A percentile compares a stretch with the other conserved stretches of the same genome.
Evolutionary conservation across 176 grass and related monocot genomes (phyloP).

Genomic region (Avena insularis): DNA sequence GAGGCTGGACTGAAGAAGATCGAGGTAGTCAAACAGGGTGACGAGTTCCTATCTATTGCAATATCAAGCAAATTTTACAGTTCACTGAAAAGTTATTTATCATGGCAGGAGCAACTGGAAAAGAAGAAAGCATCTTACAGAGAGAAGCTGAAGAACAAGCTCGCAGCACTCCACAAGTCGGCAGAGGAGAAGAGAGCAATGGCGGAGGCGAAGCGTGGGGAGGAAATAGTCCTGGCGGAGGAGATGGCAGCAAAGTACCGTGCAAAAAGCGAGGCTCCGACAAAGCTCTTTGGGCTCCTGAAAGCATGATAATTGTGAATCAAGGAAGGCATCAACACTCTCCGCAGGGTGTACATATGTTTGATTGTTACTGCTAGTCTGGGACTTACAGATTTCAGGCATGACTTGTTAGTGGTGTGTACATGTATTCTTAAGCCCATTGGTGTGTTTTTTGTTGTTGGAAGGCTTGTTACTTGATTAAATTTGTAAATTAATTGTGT

Average conservation of each 20-base stretch:
- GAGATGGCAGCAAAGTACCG: slow-evolving; percentile 78
- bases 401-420: slow-evolving; percentile 35
- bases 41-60: not conserved
- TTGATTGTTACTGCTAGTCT: slow-evolving; percentile 6
- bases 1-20: slow-evolving; percentile 63
- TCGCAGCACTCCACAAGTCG: slow-evolving; percentile 68
- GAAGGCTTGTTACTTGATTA: slow-evolving; percentile 31
- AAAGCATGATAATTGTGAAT: slow-evolving; percentile 40
- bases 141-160: slow-evolving; percentile 80
- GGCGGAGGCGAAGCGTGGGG: slow-evolving; percentile 60
- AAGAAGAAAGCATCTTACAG: slow-evolving; percentile 78
- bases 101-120: slow-evolving; percentile 69
- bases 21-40: slow-evolving; percentile 44
- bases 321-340: not conserved
- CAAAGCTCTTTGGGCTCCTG: slow-evolving; percentile 64
- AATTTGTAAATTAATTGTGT: slow-evolving; percentile 45
- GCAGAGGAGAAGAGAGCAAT: slow-evolving; percentile 80
- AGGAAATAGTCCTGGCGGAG: slow-evolving; percentile 69
- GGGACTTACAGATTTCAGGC: not conserved
- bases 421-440: slow-evolving; percentile 30
- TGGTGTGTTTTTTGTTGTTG: slow-evolving; percentile 16
- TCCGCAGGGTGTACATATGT: not conserved
- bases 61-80: not conserved
- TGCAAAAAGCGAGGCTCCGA: slow-evolving; percentile 61
- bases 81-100: not conserved